Percentiles rank a stretch among this genome's conserved stretches.
These are phyloP conservation scores for Takashimella tepidaria DNA, from an alignment of 1,284 basidiomycete genomes.

Conservation along the genomic window DNA sequence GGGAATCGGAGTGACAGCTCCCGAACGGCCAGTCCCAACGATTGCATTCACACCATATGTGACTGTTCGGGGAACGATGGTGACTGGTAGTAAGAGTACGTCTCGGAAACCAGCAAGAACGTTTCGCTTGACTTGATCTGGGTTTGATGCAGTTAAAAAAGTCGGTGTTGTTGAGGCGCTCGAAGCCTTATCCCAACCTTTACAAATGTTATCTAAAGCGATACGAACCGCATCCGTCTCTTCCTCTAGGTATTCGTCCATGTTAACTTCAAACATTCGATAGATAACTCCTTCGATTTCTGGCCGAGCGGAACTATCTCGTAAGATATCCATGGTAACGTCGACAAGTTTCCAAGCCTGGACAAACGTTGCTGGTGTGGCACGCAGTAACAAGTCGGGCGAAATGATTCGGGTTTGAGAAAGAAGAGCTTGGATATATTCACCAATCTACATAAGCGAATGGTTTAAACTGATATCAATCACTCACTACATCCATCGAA, in stretches of 20 bases:
- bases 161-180: slow-evolving; percentile 36
- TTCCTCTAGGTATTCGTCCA: slow-evolving; percentile 95
- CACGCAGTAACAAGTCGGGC: slow-evolving; percentile 69
- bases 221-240: slow-evolving; percentile 78
- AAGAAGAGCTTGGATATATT: slow-evolving; percentile 77
- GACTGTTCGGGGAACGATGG: slow-evolving; percentile 85
- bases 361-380: slow-evolving; percentile 80
- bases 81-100: slow-evolving; percentile 84
- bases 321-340: slow-evolving; percentile 54
- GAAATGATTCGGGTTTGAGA: slow-evolving; percentile 70
- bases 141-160: slow-evolving; percentile 80
- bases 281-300: slow-evolving; percentile 78
- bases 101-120: slow-evolving; percentile 88
- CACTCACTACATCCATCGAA: slow-evolving; percentile 40
- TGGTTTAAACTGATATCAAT: neutral
- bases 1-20: slow-evolving; percentile 6
- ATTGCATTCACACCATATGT: slow-evolving; percentile 65
- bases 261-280: slow-evolving; percentile 86
- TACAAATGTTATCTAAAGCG: slow-evolving; percentile 68
- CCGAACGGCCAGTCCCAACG: slow-evolving; percentile 19
- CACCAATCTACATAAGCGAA: slow-evolving; percentile 58
- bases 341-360: slow-evolving; percentile 85
- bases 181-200: slow-evolving; percentile 61
- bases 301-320: slow-evolving; percentile 19
- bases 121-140: slow-evolving; percentile 85